Evolutionary conservation across 176 grass and related monocot genomes (phyloP).

Genomic region (Guadua angustifolia): DNA sequence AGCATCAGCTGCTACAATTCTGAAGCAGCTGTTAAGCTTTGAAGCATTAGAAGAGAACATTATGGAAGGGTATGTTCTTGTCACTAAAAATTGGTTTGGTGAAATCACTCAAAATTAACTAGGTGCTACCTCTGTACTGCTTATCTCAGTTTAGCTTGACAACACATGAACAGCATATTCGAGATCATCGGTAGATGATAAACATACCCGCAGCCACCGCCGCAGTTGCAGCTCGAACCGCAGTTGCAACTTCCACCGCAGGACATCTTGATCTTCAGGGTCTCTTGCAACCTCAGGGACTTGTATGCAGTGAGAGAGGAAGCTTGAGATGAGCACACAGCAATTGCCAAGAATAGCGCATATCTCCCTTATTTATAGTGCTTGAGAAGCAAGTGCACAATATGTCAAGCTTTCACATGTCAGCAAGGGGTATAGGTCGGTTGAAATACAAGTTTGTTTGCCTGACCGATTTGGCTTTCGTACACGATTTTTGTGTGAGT

Average conservation of each 20-base stretch:
- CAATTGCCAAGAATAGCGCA: background rate
- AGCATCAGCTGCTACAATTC: background rate
- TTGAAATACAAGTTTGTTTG: slow-evolving; percentile 4
- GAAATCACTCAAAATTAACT: background rate
- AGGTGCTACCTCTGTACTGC: background rate
- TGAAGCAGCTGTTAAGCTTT: background rate
- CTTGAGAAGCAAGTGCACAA: background rate
- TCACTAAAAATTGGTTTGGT: background rate
- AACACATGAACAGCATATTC: background rate
- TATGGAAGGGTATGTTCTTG: background rate
- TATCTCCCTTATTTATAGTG: slow-evolving; percentile 16
- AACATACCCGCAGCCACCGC: slow-evolving; percentile 17
- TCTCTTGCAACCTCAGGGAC: background rate
- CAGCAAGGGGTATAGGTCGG: background rate
- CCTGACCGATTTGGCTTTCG: background rate
- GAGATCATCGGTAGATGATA: background rate
- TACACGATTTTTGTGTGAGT: background rate
- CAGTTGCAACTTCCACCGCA: slow-evolving; percentile 33
- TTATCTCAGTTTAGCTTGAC: background rate
- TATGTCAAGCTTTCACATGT: slow-evolving; percentile 11
- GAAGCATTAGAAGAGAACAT: background rate
- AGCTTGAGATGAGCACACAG: slow-evolving; percentile 13
- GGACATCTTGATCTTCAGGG: slow-evolving; percentile 3
- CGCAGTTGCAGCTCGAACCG: background rate
- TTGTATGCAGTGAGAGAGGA: background rate